Evolutionary conservation across 495 filamentous ascomycete species (phyloP).

Genomic region (Aspergillus taichungensis): DNA sequence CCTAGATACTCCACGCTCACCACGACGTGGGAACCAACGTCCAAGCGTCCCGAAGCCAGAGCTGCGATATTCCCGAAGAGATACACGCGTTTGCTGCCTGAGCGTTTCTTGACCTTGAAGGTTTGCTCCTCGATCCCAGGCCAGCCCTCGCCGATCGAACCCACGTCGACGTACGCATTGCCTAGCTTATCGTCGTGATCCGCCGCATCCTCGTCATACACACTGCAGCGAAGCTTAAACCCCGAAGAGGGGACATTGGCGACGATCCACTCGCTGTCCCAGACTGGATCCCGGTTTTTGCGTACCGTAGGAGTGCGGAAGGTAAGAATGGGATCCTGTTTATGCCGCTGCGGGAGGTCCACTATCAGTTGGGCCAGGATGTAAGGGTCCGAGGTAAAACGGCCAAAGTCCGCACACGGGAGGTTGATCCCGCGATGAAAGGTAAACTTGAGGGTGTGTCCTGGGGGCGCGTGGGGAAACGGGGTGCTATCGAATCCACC

Average conservation of each 20-base stretch:
- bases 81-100: conserved; percentile 80
- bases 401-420: conserved; percentile 69
- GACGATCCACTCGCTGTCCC: conserved; percentile 82
- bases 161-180: conserved; percentile 61
- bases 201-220: conserved; percentile 83
- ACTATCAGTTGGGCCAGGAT: conserved; percentile 58
- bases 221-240: conserved; percentile 66
- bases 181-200: conserved; percentile 85
- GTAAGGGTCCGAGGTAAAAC: conserved; percentile 78
- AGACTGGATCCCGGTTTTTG: conserved; percentile 59
- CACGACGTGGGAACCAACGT: conserved; percentile 52
- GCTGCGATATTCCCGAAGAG: conserved; percentile 54
- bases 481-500: conserved; percentile 77
- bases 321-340: conserved; percentile 63
- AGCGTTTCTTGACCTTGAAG: conserved; percentile 71
- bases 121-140: conserved; percentile 51
- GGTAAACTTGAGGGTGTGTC: conserved; percentile 77
- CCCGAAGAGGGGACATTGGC: conserved; percentile 73
- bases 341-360: conserved; percentile 60
- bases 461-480: conserved; percentile 59
- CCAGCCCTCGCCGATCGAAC: conserved; percentile 54
- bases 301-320: conserved; percentile 70
- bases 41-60: conserved; percentile 42
- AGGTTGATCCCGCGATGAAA: conserved; percentile 75
- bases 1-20: conserved; percentile 68